Evolutionary conservation across 805 yeast species (phyloP), one percentile per base, ranked within the genome.

Genomic region (Candida yuanshanica): DNA sequence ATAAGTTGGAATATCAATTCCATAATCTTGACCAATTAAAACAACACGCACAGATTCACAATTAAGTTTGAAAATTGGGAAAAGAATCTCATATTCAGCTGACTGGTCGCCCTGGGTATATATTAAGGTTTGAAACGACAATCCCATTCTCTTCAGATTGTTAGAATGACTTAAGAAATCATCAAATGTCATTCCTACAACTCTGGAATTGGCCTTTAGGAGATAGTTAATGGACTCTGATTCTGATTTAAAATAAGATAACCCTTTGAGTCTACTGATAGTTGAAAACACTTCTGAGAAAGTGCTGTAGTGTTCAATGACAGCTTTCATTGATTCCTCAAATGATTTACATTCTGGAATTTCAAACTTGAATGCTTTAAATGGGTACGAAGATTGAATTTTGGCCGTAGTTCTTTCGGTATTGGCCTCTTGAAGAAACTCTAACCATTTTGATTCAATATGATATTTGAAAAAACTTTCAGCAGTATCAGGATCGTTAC

Each of bases 401-500:
- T n/a, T 4, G 14, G 14, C 29, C 7, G 13, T 12, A 13, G 29
- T n/a, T 6, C 4, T 13, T 7, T 9, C 14, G 18, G 18, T 23
- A 10, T 39, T 42, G 2, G 42, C 24, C 1, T 23, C 2, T 5
- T 12, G 7, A n/a, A 46, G 7, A 33, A 37, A 53, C 1, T 22
- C 6, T 2, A 20, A 13, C 55, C 56, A 55, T 18, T 17, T 35
- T 1, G 42, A 36, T 10, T 33, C 13, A 6, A 69, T 44, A 26
- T 58, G 48, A 6, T 50, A 47, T 8, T 43, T 44, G 46, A 43
- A 65, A 39, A 70, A 66, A 20, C 47, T 51, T 6, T 38, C 42
- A 0, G 73, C 69, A 4, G 70, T 57, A n/a, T 57, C 61, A 12
- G 64, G 50, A 23, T 66, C 62, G 33, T 62, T 63, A 3, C 68